These are phyloP conservation scores for Ophiostoma sp. DNA, from an alignment of 2,329 filamentous ascomycete genomes.

Conservation along the genomic window DNA sequence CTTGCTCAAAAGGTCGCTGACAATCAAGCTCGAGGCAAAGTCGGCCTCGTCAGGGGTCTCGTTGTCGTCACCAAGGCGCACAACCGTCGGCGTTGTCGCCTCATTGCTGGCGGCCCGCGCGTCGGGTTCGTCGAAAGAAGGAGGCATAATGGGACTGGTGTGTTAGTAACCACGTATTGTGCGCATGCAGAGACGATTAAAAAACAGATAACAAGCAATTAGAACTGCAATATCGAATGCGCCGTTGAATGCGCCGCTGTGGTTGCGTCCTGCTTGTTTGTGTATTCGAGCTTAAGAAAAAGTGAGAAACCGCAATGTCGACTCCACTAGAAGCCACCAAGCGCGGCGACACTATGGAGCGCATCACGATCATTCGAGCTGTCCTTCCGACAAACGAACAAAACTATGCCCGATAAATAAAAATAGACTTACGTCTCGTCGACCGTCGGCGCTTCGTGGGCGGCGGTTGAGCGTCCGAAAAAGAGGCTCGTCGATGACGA, in stretches of 20 bases:
- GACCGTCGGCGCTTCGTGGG: slow-evolving; percentile 11
- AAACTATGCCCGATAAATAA: background rate
- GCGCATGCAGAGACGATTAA: background rate
- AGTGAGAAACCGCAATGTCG: background rate
- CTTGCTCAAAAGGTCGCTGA: slow-evolving; percentile 19
- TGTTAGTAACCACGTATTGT: background rate
- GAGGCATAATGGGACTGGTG: slow-evolving; percentile 14
- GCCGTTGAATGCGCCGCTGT: background rate
- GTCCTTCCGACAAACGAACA: background rate
- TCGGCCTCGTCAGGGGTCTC: slow-evolving; percentile 13
- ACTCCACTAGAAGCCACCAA: background rate
- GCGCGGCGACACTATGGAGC: background rate
- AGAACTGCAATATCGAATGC: background rate
- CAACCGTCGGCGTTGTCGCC: slow-evolving; percentile 17
- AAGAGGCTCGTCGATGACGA: slow-evolving; percentile 22
- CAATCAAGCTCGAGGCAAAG: slow-evolving; percentile 16
- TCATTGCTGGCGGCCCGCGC: background rate
- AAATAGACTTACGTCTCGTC: slow-evolving; percentile 14
- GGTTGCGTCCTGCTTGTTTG: background rate
- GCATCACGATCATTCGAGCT: background rate
- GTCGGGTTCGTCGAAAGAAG: background rate
- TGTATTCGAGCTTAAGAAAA: background rate
- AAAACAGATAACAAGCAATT: no score
- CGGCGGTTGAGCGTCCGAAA: slow-evolving; percentile 17
- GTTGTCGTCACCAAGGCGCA: slow-evolving; percentile 16